Percentiles rank a stretch among this genome's conserved stretches.
These are phyloP conservation scores for Trametes sp. DNA, from an alignment of 1,284 basidiomycete genomes.

Conservation along the genomic window DNA sequence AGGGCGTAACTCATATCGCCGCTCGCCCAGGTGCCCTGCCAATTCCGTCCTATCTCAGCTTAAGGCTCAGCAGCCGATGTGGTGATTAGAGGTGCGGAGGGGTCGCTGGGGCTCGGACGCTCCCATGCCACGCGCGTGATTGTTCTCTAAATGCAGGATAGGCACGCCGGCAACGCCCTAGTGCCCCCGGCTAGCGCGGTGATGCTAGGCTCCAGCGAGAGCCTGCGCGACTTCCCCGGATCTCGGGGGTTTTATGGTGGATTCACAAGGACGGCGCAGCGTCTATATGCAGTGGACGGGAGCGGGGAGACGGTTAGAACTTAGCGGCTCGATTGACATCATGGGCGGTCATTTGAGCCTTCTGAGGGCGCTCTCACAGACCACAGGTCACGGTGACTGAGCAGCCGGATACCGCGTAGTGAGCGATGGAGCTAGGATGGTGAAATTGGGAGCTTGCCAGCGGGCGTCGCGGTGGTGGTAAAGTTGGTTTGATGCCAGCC, in stretches of 20 bases:
- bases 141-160: neutral
- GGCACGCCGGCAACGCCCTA: slow-evolving; percentile 2
- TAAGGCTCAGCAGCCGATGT: no score
- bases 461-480: neutral
- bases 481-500: neutral
- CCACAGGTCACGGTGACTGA: no score
- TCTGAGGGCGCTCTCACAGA: no score
- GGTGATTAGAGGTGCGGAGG: no score
- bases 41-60: no score
- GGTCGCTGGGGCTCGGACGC: no score
- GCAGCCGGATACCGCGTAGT: neutral
- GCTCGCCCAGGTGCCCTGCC: neutral
- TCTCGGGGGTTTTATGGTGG: slow-evolving; percentile 1
- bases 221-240: neutral
- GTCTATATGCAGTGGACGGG: neutral
- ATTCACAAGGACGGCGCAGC: neutral
- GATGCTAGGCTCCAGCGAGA: neutral
- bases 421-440: neutral
- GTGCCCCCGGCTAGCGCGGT: neutral
- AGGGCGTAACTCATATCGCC: neutral
- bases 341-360: neutral
- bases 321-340: neutral
- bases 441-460: neutral
- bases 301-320: no score
- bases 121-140: neutral